phyloP scores from a whole-genome alignment of 768 basidiomycete species.

The Naganishia onofrii region DNA sequence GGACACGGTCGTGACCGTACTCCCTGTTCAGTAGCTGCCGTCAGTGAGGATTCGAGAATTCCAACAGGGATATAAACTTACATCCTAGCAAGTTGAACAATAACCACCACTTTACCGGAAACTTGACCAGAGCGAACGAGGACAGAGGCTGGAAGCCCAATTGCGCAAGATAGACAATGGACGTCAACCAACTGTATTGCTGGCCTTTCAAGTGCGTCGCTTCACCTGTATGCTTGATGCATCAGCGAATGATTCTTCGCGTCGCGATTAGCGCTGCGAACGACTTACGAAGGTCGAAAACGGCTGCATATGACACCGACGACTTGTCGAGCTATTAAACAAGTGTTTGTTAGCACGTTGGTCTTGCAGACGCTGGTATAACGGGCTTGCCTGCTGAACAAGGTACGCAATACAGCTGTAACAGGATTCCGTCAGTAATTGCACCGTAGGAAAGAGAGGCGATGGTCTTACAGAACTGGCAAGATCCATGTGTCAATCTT shows the following conservation, averaged over 20 bases:
- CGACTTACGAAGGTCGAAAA: constrained; percentile 42
- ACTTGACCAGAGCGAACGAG: constrained; percentile 54
- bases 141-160: constrained; percentile 56
- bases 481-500: constrained; percentile 34
- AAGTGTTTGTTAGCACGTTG: too few relatives aligned
- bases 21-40: neutral
- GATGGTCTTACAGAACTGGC: constrained; percentile 4
- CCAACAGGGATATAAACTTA: neutral
- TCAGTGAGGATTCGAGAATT: neutral
- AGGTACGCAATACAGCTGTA: neutral
- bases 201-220: constrained; percentile 52
- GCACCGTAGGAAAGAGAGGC: too few relatives aligned
- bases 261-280: neutral
- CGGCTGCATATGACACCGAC: constrained; percentile 58
- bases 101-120: constrained; percentile 53
- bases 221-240: neutral
- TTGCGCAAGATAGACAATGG: constrained; percentile 57
- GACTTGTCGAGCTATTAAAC: constrained; percentile 49
- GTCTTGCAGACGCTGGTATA: too few relatives aligned
- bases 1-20: constrained; percentile 37
- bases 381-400: constrained; percentile 15
- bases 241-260: neutral
- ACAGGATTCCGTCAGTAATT: too few relatives aligned
- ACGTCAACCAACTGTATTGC: constrained; percentile 57
- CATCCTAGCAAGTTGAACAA: constrained; percentile 23